Percentiles rank a stretch among this genome's conserved stretches.
These are phyloP conservation scores for Metschnikowia kunwiensis DNA, from an alignment of 805 yeast genomes.

Conservation along the genomic window DNA sequence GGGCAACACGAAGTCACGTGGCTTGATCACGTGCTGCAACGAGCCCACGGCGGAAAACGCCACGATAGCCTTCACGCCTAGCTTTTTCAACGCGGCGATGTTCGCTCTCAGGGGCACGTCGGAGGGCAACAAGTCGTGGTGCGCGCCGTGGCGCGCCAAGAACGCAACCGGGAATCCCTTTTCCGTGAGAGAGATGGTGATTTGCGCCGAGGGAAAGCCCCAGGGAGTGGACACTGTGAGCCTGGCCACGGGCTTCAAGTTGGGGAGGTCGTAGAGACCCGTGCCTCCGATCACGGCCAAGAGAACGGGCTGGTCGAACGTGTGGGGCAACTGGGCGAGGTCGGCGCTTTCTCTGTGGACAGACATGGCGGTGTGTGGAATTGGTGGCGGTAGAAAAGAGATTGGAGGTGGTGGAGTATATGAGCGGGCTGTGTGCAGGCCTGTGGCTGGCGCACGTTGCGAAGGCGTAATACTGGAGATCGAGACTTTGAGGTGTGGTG, in stretches of 20 bases:
- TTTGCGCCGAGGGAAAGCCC: conserved; percentile 95
- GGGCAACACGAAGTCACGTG: conserved; percentile 96
- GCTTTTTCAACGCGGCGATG: conserved; percentile 86
- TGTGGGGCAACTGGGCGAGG: conserved; percentile 42
- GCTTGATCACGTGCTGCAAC: conserved; percentile 79
- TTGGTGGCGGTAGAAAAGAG: background rate
- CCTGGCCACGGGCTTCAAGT: conserved; percentile 80
- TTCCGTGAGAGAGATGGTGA: conserved; percentile 79
- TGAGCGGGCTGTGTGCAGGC: background rate
- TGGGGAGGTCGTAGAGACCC: conserved; percentile 86
- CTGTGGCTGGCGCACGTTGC: background rate
- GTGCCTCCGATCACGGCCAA: conserved; percentile 97
- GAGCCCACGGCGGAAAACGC: conserved; percentile 98
- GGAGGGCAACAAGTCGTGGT: conserved; percentile 86
- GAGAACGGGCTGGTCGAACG: conserved; percentile 62
- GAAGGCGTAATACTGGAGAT: too few relatives aligned
- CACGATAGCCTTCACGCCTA: conserved; percentile 83
- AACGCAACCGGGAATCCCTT: conserved; percentile 86
- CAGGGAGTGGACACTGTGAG: conserved; percentile 88
- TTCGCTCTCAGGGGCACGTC: conserved; percentile 93
- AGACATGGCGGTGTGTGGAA: conserved; percentile 24
- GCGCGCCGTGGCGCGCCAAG: conserved; percentile 88
- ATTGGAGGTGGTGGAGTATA: background rate
- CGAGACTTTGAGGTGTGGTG: too few relatives aligned
- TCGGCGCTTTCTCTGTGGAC: conserved; percentile 32